These are phyloP conservation scores for Leishmania tarentolae DNA, from an alignment of 208 protist genomes.

Conservation along the genomic window DNA sequence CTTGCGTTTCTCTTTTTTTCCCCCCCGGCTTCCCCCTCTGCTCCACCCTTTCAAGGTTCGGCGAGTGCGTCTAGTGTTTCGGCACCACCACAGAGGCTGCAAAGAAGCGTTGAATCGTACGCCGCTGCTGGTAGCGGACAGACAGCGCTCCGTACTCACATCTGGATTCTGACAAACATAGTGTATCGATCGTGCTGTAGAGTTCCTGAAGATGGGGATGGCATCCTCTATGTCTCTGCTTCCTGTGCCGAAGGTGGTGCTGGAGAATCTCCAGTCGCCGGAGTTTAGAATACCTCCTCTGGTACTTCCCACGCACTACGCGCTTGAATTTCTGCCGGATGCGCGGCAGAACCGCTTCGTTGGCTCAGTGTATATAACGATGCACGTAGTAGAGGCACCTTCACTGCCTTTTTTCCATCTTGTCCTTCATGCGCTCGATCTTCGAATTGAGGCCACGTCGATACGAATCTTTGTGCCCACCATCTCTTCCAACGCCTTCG, in stretches of 20 bases:
- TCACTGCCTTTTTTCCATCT: constrained; percentile 26
- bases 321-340: constrained; percentile 45
- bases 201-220: neutral
- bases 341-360: constrained; percentile 21
- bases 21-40: neutral
- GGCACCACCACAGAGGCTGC: neutral
- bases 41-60: neutral
- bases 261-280: constrained; percentile 16
- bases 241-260: neutral
- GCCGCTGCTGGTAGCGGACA: neutral
- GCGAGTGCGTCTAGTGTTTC: neutral
- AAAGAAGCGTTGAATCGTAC: neutral
- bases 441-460: constrained; percentile 10
- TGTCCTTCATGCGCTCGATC: constrained; percentile 44
- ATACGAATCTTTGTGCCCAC: constrained; percentile 10
- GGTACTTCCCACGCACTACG: constrained; percentile 46
- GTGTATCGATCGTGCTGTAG: neutral
- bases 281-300: constrained; percentile 30
- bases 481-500: neutral
- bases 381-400: constrained; percentile 25
- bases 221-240: neutral
- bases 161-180: neutral
- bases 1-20: neutral
- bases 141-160: neutral
- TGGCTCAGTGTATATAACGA: constrained; percentile 33